Percentiles rank a stretch among this genome's conserved stretches.
Conservation (phyloP, 768 basidiomycete species). For the Leccinum boreale region DNA sequence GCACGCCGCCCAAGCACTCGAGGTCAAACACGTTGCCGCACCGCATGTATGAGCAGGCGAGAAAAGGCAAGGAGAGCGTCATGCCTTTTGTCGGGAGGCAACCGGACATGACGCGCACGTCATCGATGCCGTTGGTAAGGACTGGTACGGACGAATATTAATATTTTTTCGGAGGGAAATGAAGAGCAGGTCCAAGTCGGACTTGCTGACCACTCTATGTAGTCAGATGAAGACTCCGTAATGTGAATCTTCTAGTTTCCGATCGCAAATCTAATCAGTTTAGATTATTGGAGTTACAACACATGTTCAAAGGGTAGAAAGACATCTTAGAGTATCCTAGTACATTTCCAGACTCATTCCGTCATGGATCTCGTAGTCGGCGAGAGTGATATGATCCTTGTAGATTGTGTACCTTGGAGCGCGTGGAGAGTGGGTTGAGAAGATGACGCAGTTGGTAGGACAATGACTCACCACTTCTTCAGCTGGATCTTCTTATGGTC, state of each 20-base stretch:
- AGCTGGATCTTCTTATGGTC: conserved; percentile 80
- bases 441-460: background rate
- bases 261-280: background rate
- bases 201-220: conserved; percentile 2
- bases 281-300: conserved; percentile 2
- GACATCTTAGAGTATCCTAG: conserved; percentile 30
- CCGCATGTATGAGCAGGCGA: conserved; percentile 43
- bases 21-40: conserved; percentile 36
- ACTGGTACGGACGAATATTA: conserved; percentile 1
- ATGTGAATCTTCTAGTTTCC: background rate
- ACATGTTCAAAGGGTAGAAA: background rate
- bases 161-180: background rate
- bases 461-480: conserved; percentile 84
- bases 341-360: conserved; percentile 95
- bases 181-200: conserved; percentile 2
- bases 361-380: conserved; percentile 92
- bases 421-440: background rate
- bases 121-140: conserved; percentile 16
- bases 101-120: conserved; percentile 10
- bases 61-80: conserved; percentile 14
- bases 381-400: conserved; percentile 93
- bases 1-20: conserved; percentile 20
- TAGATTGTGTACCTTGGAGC: conserved; percentile 83
- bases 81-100: conserved; percentile 14
- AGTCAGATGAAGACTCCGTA: background rate